phyloP scores from a whole-genome alignment of 164 flowering plant genomes.

The Akebia trifoliata region DNA sequence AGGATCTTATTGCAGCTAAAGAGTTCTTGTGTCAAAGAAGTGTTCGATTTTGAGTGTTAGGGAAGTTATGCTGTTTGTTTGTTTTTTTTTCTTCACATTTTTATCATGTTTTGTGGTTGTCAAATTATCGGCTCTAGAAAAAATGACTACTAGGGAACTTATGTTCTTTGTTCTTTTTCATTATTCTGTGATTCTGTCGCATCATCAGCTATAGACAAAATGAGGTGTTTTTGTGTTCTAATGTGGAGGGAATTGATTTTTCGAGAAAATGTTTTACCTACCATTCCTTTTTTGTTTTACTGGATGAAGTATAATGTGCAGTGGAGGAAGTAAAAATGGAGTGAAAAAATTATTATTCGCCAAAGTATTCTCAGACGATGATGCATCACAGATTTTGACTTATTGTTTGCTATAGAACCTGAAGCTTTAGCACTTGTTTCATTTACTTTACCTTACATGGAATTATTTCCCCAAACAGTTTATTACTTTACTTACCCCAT shows the following conservation, averaged over 20 bases:
- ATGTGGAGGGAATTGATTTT: neutral
- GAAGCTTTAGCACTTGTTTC: neutral
- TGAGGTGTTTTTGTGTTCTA: neutral
- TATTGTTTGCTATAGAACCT: slow-evolving; percentile 5
- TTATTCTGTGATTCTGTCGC: neutral
- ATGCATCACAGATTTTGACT: neutral
- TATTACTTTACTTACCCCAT: neutral
- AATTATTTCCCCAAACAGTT: neutral
- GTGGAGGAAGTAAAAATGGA: neutral
- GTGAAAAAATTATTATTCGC: neutral
- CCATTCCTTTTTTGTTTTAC: neutral
- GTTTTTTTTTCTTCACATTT: neutral
- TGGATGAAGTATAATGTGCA: neutral
- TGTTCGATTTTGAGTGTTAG: too few species aligned
- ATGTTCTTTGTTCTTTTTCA: neutral
- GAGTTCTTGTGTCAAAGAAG: neutral
- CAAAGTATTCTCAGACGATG: neutral
- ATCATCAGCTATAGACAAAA: neutral
- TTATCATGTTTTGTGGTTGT: neutral
- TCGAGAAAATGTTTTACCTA: neutral
- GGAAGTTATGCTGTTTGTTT: neutral
- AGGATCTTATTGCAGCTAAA: slow-evolving; percentile 1
- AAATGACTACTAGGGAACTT: neutral
- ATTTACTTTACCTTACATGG: neutral
- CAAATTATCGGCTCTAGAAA: neutral